Percentiles rank a stretch among this genome's conserved stretches.
Evolutionary conservation across 2,329 filamentous ascomycete species (phyloP).

Genomic region (Pseudogymnoascus sp.): DNA sequence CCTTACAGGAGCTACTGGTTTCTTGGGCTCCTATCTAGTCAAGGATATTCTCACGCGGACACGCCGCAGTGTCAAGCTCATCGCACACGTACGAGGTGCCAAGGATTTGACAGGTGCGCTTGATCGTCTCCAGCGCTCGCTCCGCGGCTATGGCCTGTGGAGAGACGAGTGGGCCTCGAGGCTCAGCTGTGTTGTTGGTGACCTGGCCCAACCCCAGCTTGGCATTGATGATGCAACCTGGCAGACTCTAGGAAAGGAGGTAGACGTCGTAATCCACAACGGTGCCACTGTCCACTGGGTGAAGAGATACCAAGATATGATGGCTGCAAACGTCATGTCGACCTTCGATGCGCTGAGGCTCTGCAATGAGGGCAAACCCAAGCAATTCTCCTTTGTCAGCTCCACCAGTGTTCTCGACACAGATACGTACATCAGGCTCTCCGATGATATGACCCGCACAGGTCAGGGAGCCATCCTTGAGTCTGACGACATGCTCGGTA

Average conservation of each 20-base stretch:
- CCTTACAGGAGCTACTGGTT: constrained; percentile 83
- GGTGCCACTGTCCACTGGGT: constrained; percentile 79
- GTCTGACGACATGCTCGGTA: constrained; percentile 69
- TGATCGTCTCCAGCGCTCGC: constrained; percentile 57
- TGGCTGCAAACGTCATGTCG: constrained; percentile 67
- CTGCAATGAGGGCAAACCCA: constrained; percentile 68
- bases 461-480: constrained; percentile 62
- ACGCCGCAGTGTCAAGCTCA: constrained; percentile 48
- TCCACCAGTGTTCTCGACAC: constrained; percentile 79
- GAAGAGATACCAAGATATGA: constrained; percentile 63
- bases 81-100: constrained; percentile 64
- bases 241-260: constrained; percentile 54
- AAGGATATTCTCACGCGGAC: constrained; percentile 61
- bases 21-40: constrained; percentile 74
- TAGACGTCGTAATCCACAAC: constrained; percentile 74
- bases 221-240: constrained; percentile 61
- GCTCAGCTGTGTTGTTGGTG: constrained; percentile 61
- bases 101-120: constrained; percentile 52
- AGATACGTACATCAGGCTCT: constrained; percentile 70
- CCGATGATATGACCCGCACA: constrained; percentile 48
- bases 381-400: constrained; percentile 72
- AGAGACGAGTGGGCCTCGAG: constrained; percentile 55
- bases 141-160: constrained; percentile 75
- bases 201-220: constrained; percentile 63
- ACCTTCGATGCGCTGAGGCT: constrained; percentile 70